These are phyloP conservation scores for Aspergillus uvarum DNA, from an alignment of 2,329 filamentous ascomycete species.

Conservation along the genomic window DNA sequence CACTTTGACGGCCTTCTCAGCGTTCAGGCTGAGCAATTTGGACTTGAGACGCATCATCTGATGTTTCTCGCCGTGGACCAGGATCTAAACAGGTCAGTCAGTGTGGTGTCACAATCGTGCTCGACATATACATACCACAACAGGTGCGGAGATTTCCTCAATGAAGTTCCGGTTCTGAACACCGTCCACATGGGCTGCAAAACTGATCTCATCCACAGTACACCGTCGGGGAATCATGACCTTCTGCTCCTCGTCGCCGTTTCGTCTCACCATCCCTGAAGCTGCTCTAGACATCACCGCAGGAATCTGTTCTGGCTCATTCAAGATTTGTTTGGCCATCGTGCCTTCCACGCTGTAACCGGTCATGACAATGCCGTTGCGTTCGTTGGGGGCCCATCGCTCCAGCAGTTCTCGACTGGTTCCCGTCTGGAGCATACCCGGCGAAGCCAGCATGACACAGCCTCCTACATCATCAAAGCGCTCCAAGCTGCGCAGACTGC, in stretches of 20 bases:
- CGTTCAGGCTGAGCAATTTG: slow-evolving; percentile 88
- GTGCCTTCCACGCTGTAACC: slow-evolving; percentile 98
- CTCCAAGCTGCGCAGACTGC: slow-evolving; percentile 87
- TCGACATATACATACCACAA: slow-evolving; percentile 68
- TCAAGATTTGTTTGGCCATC: slow-evolving; percentile 94
- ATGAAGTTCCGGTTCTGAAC: slow-evolving; percentile 96
- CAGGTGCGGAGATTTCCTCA: slow-evolving; percentile 85
- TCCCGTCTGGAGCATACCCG: slow-evolving; percentile 97
- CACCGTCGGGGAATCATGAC: slow-evolving; percentile 89
- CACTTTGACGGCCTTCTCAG: slow-evolving; percentile 73
- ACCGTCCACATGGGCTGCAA: slow-evolving; percentile 95
- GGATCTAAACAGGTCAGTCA: slow-evolving; percentile 59
- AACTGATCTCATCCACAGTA: slow-evolving; percentile 90
- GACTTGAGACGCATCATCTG: slow-evolving; percentile 98
- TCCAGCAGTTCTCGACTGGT: slow-evolving; percentile 91
- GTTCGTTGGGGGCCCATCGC: slow-evolving; percentile 91
- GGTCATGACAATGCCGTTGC: slow-evolving; percentile 98
- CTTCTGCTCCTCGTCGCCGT: slow-evolving; percentile 71
- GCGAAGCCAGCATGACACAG: slow-evolving; percentile 95
- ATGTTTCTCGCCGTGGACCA: slow-evolving; percentile 95
- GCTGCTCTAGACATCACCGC: slow-evolving; percentile 79
- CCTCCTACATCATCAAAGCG: slow-evolving; percentile 93
- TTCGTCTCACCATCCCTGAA: slow-evolving; percentile 54
- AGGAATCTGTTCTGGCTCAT: slow-evolving; percentile 91
- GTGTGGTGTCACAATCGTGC: background rate